phyloP scores from a whole-genome alignment of 257 asterid genomes.

The Anisodus tanguticus region DNA sequence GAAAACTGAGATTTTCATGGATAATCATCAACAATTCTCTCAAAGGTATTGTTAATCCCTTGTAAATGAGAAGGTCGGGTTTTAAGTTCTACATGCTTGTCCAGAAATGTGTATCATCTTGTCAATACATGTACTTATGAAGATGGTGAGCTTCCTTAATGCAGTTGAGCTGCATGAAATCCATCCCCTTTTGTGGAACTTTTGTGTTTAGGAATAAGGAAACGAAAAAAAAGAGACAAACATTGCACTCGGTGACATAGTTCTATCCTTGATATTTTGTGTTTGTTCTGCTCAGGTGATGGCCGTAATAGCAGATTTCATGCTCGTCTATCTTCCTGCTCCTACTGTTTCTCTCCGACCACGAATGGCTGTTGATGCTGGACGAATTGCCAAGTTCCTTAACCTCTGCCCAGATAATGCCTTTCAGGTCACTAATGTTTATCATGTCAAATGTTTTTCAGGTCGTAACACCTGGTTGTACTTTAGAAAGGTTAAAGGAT shows the following conservation, averaged over 20 bases:
- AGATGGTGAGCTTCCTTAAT: conserved; percentile 15
- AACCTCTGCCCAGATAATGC: conserved; percentile 90
- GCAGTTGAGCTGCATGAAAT: conserved; percentile 18
- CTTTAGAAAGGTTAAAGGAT: not conserved
- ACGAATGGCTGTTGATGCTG: conserved; percentile 71
- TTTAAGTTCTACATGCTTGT: conserved; percentile 20
- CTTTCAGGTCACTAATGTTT: conserved; percentile 61
- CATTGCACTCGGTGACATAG: not conserved
- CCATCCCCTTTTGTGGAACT: not conserved
- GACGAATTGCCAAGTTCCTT: conserved; percentile 77
- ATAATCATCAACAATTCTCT: not conserved
- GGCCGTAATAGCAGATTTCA: conserved; percentile 95
- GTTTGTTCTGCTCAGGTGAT: conserved; percentile 57
- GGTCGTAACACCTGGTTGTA: not conserved
- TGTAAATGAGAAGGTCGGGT: not conserved
- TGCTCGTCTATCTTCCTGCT: conserved; percentile 97
- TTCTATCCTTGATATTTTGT: conserved; percentile 28
- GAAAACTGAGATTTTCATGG: not conserved
- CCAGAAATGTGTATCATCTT: conserved; percentile 23
- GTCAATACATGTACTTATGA: not conserved
- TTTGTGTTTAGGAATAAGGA: not conserved
- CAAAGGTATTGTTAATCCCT: conserved; percentile 2
- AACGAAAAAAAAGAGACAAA: conserved; percentile 18
- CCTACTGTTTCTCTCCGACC: conserved; percentile 92
- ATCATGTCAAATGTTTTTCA: not conserved